Percentiles rank a stretch among this genome's conserved stretches.
Conservation (phyloP, 2,329 filamentous ascomycete genomes). For the Cryphonectria carpinicola region DNA sequence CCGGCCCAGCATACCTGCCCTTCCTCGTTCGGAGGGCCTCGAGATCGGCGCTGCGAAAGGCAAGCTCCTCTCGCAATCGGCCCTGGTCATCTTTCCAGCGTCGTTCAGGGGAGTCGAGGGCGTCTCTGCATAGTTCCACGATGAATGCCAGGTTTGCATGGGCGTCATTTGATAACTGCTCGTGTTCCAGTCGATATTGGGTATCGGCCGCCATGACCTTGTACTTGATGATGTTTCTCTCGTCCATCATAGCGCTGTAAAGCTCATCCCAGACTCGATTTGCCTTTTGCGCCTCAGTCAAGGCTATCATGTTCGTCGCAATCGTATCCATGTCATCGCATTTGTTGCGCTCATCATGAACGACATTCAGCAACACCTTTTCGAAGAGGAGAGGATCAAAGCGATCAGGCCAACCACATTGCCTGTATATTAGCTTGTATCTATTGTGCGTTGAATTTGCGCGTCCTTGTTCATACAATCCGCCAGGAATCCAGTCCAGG, state of each 20-base stretch:
- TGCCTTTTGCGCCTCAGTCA: neutral
- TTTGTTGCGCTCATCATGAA: too few relatives aligned
- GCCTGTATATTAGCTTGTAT: neutral
- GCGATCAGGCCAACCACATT: neutral
- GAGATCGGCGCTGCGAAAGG: neutral
- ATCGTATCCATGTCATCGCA: too few relatives aligned
- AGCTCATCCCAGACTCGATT: neutral
- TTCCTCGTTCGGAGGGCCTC: neutral
- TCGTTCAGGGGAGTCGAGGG: neutral
- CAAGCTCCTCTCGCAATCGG: neutral
- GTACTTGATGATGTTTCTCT: neutral
- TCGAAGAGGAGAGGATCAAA: slow-evolving; percentile 10
- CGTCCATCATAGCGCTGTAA: neutral
- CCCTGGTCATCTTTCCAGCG: neutral
- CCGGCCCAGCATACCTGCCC: neutral
- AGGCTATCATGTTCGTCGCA: too few relatives aligned
- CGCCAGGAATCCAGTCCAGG: slow-evolving; percentile 10
- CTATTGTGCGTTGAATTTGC: neutral
- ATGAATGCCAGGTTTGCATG: neutral
- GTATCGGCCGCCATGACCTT: neutral
- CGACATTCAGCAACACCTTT: neutral
- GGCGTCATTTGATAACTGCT: neutral
- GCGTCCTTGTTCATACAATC: neutral
- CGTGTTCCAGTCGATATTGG: neutral
- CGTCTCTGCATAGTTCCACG: neutral